phyloP scores from a whole-genome alignment of 176 grass and related monocot genomes.

The Elymus sibiricus region DNA sequence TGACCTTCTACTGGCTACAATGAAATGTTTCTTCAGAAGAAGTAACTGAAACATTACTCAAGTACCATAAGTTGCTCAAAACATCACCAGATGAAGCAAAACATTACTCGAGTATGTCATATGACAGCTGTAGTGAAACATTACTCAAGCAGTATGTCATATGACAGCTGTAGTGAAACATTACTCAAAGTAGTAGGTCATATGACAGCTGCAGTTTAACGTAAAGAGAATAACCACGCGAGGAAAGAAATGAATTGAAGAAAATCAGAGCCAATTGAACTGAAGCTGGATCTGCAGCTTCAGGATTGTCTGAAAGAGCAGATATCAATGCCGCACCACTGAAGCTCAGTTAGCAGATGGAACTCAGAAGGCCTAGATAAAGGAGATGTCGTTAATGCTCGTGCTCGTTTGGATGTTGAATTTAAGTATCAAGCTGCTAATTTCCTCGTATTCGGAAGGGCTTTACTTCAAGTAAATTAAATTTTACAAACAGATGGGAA shows the following conservation, averaged over 20 bases:
- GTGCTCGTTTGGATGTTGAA: neutral
- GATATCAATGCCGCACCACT: neutral
- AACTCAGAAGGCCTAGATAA: neutral
- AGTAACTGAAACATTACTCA: too few relatives aligned
- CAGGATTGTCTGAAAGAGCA: neutral
- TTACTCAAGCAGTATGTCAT: too few relatives aligned
- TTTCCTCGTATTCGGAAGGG: neutral
- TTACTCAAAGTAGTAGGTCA: too few relatives aligned
- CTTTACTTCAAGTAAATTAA: neutral
- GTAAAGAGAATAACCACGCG: neutral
- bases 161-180: too few relatives aligned
- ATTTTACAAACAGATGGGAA: neutral
- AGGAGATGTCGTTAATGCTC: neutral
- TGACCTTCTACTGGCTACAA: too few relatives aligned
- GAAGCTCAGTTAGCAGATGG: neutral
- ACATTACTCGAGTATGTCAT: too few relatives aligned
- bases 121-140: too few relatives aligned
- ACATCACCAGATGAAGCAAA: too few relatives aligned
- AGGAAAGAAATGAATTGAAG: neutral
- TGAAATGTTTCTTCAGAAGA: too few relatives aligned
- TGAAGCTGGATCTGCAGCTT: neutral
- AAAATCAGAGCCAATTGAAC: neutral
- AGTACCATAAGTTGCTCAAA: too few relatives aligned
- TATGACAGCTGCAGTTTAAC: too few relatives aligned
- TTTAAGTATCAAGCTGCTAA: neutral